Percentiles rank a stretch among this genome's conserved stretches.
These are phyloP conservation scores for Dendrobium chrysotoxum DNA, from an alignment of 106 monocot genomes.

Conservation along the genomic window DNA sequence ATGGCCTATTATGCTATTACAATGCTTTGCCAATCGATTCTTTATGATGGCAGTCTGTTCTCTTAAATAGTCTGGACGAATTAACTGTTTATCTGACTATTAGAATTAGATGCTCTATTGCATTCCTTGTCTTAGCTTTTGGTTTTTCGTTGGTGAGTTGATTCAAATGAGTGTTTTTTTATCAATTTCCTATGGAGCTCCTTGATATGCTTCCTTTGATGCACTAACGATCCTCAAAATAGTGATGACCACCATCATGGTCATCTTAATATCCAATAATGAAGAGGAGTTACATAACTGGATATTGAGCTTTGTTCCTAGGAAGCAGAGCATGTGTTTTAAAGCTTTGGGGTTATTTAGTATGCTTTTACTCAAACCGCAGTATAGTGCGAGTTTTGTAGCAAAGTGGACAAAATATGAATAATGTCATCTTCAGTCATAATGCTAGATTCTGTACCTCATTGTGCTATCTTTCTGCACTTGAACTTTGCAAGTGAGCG, in stretches of 20 bases:
- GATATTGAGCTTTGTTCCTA: not conserved
- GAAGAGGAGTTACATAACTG: not conserved
- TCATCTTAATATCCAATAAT: not conserved
- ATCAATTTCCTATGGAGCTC: not conserved
- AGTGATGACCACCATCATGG: not conserved
- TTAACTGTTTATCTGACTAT: not conserved
- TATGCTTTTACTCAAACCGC: not conserved
- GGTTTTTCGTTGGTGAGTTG: not conserved
- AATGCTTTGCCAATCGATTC: not conserved
- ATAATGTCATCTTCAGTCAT: not conserved
- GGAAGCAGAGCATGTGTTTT: not conserved
- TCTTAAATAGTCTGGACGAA: not conserved
- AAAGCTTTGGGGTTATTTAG: not conserved
- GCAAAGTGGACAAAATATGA: not conserved
- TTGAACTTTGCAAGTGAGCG: not conserved
- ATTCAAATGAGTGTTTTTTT: not conserved
- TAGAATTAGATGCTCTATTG: not conserved
- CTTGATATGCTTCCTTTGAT: not conserved
- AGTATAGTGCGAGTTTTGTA: not conserved
- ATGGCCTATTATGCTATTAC: not conserved
- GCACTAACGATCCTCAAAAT: not conserved
- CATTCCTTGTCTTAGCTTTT: not conserved
- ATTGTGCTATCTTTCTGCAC: not conserved
- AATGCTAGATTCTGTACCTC: not conserved
- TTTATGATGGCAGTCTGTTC: not conserved